phyloP scores from a whole-genome alignment of 192 early-diverging fungal genomes.

The Rhizophagus clarus region DNA sequence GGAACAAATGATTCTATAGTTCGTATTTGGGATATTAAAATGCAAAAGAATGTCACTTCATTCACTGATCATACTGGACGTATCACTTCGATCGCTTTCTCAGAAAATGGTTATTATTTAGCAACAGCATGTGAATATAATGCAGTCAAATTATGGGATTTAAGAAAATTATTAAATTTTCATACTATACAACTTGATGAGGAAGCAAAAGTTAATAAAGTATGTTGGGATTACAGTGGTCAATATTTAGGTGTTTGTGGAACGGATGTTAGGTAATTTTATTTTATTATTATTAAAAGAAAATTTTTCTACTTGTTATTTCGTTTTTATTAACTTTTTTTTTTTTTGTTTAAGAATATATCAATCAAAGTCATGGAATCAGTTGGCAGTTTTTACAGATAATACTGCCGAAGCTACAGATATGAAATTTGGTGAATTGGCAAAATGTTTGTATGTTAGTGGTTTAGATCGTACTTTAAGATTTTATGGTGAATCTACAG shows the following conservation, averaged over 20 bases:
- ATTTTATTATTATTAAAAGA: background rate
- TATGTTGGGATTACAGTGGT: conserved; percentile 81
- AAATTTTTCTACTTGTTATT: background rate
- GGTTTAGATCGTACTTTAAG: conserved; percentile 63
- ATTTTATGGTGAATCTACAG: conserved; percentile 42
- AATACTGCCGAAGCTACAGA: conserved; percentile 57
- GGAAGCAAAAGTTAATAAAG: conserved; percentile 54
- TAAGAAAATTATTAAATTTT: conserved; percentile 79
- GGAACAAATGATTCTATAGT: conserved; percentile 72
- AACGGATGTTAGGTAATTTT: conserved; percentile 49
- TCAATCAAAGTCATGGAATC: conserved; percentile 70
- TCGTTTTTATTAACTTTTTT: background rate
- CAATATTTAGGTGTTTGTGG: conserved; percentile 82
- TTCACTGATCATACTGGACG: conserved; percentile 66
- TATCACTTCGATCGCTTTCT: conserved; percentile 78
- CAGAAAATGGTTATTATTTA: conserved; percentile 94
- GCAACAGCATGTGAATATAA: conserved; percentile 72
- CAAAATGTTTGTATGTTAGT: conserved; percentile 53
- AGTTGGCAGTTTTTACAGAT: conserved; percentile 51
- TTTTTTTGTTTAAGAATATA: conserved; percentile 47
- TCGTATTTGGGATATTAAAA: conserved; percentile 84
- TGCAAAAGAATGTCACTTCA: conserved; percentile 61
- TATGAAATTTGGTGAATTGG: conserved; percentile 58
- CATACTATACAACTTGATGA: conserved; percentile 67
- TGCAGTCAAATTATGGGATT: conserved; percentile 90